Evolutionary conservation across 192 early-diverging fungal species (phyloP).

Genomic region (Geranomyces variabilis): DNA sequence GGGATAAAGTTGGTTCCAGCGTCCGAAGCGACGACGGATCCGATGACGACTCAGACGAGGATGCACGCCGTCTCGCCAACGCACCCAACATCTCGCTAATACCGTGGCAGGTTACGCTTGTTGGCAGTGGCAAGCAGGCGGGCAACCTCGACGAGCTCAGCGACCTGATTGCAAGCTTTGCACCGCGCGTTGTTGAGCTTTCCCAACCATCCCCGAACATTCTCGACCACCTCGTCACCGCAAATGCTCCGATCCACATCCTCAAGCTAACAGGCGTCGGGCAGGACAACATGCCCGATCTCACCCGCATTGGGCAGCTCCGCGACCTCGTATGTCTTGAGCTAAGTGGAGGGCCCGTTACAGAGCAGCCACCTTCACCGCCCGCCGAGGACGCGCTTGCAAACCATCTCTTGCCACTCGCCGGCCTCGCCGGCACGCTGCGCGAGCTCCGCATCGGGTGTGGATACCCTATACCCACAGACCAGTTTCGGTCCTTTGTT

Average conservation of each 20-base stretch:
- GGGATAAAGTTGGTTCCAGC: not conserved
- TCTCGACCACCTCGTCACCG: not conserved
- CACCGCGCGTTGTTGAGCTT: not conserved
- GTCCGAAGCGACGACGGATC: not conserved
- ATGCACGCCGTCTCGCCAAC: not conserved
- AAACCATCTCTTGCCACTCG: too few species aligned
- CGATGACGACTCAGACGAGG: not conserved
- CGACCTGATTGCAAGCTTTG: not conserved
- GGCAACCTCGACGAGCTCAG: not conserved
- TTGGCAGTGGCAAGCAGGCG: not conserved
- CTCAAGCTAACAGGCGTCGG: not conserved
- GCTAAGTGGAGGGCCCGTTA: not conserved
- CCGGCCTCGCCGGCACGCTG: not conserved
- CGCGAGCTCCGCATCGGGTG: not conserved
- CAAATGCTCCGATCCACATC: not conserved
- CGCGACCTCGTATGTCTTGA: not conserved
- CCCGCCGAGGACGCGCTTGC: too few species aligned
- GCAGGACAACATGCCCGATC: not conserved
- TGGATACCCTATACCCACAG: not conserved
- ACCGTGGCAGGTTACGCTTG: not conserved
- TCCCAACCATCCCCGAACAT: not conserved
- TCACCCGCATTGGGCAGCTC: not conserved
- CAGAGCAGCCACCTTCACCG: too few species aligned
- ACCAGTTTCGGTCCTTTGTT: not conserved
- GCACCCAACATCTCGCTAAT: slow-evolving; percentile 3